phyloP scores from a whole-genome alignment of 768 basidiomycete genomes.

The Pholiota molesta region DNA sequence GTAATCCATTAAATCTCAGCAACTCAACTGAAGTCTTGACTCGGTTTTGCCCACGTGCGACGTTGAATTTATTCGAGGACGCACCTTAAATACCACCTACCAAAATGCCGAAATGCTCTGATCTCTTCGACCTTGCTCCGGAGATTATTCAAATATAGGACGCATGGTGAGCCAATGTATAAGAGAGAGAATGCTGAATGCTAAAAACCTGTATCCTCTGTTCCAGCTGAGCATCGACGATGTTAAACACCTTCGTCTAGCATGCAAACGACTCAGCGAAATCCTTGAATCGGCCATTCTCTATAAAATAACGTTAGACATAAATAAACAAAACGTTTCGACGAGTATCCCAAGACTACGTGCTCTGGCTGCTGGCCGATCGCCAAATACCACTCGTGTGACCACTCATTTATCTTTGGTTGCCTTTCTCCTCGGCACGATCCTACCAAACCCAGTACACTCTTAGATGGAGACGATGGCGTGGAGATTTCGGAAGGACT shows the following conservation, averaged over 20 bases:
- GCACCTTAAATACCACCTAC: background rate
- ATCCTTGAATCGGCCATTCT: constrained; percentile 8
- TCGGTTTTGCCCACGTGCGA: no score
- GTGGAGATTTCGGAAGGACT: background rate
- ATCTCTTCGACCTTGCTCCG: background rate
- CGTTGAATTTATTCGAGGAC: background rate
- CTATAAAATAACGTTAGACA: constrained; percentile 1
- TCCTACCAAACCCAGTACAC: background rate
- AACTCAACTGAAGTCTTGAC: no score
- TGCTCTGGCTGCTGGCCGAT: constrained; percentile 8
- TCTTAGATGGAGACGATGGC: background rate
- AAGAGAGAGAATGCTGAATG: background rate
- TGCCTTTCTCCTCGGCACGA: constrained; percentile 5
- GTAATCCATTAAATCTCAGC: background rate
- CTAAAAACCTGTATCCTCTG: background rate
- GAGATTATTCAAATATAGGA: background rate
- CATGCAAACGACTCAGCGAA: constrained; percentile 12
- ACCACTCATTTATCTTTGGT: background rate
- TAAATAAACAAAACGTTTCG: background rate
- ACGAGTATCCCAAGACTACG: constrained; percentile 7
- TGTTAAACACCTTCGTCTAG: constrained; percentile 10
- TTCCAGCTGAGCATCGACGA: constrained; percentile 7
- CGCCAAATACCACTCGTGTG: background rate
- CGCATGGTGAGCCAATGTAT: background rate
- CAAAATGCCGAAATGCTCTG: background rate